These are phyloP conservation scores for Lablab purpureus DNA, from an alignment of 306 rosid genomes.

Conservation along the genomic window DNA sequence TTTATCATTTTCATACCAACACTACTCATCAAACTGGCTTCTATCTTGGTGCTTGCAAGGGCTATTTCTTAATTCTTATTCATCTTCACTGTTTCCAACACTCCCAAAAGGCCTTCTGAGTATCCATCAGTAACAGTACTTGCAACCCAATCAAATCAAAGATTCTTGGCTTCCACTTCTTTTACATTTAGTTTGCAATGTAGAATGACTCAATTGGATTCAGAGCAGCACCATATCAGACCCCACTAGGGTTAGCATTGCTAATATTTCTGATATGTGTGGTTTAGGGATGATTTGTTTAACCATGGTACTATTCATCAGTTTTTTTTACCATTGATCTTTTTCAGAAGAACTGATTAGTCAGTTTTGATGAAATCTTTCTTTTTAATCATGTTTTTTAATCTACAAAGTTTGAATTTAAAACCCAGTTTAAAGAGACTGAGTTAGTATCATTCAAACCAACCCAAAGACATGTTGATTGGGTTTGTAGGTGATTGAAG, in stretches of 20 bases:
- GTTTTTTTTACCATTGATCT: not conserved
- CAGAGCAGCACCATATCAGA: constrained; percentile 28
- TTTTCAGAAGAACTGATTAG: too few species aligned
- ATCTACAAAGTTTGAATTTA: too few species aligned
- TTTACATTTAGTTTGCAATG: not conserved
- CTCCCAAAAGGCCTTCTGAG: constrained; percentile 39
- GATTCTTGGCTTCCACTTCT: not conserved
- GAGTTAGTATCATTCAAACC: too few species aligned
- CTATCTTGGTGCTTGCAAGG: constrained; percentile 28
- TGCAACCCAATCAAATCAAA: constrained; percentile 42
- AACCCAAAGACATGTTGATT: too few species aligned
- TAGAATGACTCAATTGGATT: constrained; percentile 23
- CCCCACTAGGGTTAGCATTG: constrained; percentile 32
- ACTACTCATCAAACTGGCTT: constrained; percentile 27
- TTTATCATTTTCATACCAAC: not conserved
- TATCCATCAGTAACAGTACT: constrained; percentile 26
- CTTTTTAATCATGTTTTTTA: too few species aligned
- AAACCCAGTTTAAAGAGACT: too few species aligned
- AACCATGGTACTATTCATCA: too few species aligned
- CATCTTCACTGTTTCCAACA: constrained; percentile 36
- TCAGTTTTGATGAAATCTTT: too few species aligned
- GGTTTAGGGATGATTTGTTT: too few species aligned
- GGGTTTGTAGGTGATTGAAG: too few species aligned
- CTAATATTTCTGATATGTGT: too few species aligned
- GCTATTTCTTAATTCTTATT: constrained; percentile 31